Base-by-base conservation (phyloP, 495 filamentous ascomycete genomes). In the Diplogelasinospora grovesii region DNA sequence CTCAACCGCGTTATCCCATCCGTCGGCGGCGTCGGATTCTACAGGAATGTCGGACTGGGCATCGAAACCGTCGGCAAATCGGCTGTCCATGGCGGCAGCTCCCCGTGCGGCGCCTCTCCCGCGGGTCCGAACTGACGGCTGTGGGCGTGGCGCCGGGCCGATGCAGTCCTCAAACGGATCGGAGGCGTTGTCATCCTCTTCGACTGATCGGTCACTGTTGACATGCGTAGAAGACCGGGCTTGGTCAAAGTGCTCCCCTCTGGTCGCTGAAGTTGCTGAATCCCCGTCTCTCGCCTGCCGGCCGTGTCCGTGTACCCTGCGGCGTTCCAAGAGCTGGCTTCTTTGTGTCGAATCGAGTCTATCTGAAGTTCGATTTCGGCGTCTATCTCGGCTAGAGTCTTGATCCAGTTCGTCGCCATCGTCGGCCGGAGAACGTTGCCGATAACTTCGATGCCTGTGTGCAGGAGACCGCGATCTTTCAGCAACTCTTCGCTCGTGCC, bases 1-100 rank as follows among this genome's bases (percentile, higher is more conserved):
- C 63, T 95, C 89, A 2, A 90, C 65, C 9, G 86, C 82, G 43
- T 85, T 73, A 29, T 88, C 86, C 89, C 89, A 96, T 48, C 89
- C 82, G 40, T 82, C 82, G 26, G 14, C 25, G 8, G 38, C 5
- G 9, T 33, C 43, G 4, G 32, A 31, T 8, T 23, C 64, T 14
- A 81, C 75, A 0, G 71, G 63, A 0, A 86, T 65, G 45, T 97
- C 92, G 2, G 68, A 58, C 1, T 66, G 63, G 0, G 90, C 89
- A 45, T 97, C 82, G 58, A 95, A 96, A 51, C 73, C 70, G 0
- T 74, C 54, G 0, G 79, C 74, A 55, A 96, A 98, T 35, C 85
- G 85, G 8, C 74, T 61, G 47, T 96, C 89, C 47, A 96, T 92
- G 8, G 71, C 79, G 31, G 82, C 82, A n/a, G 55, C 45, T 1